Conservation (phyloP, 306 rosid species). For the Sicyos baderoa region DNA sequence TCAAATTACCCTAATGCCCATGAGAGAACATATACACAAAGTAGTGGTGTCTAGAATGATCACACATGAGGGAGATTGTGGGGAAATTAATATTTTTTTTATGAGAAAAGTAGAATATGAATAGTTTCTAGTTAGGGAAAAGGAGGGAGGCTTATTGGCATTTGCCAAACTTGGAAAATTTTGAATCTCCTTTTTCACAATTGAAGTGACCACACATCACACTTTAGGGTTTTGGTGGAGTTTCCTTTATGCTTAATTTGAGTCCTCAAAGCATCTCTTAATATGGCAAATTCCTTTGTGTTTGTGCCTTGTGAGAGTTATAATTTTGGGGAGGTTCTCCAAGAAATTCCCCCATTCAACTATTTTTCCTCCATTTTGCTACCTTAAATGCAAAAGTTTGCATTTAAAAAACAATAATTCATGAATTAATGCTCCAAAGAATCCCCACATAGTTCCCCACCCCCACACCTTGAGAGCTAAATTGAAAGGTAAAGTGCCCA, state of each 20-base stretch:
- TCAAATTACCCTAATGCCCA: not conserved
- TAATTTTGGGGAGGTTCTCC: slow-evolving; percentile 24
- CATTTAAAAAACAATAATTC: not conserved
- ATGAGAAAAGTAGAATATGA: not conserved
- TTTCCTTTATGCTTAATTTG: slow-evolving; percentile 12
- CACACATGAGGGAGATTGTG: not conserved
- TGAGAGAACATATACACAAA: not conserved
- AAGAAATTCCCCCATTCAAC: slow-evolving; percentile 5
- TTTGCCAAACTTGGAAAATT: slow-evolving; percentile 16
- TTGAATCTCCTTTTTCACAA: slow-evolving; percentile 11
- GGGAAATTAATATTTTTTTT: not conserved
- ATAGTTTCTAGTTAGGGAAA: slow-evolving; percentile 14
- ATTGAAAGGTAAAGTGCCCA: too few species aligned
- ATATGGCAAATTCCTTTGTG: slow-evolving; percentile 13
- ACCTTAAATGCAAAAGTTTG: slow-evolving; percentile 34
- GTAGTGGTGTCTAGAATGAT: not conserved
- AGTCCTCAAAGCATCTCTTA: slow-evolving; percentile 16
- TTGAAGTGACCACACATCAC: slow-evolving; percentile 14
- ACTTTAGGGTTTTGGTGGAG: slow-evolving; percentile 13
- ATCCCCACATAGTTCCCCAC: not conserved
- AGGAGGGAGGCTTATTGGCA: not conserved
- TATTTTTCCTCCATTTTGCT: slow-evolving; percentile 14
- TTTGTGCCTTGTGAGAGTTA: not conserved
- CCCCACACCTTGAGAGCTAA: not conserved
- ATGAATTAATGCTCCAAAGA: slow-evolving; percentile 22